phyloP scores from a whole-genome alignment of 1,139 yeast species.

The Suhomyces wounanorum region DNA sequence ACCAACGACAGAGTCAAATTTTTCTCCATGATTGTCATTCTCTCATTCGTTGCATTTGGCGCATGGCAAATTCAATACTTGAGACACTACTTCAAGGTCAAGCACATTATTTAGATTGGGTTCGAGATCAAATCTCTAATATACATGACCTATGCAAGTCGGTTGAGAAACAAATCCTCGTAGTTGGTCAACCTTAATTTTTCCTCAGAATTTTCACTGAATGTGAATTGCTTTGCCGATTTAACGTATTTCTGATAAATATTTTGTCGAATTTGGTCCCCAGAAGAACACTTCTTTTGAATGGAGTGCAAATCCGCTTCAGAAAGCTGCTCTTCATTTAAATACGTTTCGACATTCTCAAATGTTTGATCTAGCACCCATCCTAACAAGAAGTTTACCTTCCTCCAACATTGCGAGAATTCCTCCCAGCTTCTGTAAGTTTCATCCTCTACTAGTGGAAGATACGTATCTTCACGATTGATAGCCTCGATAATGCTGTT shows the following conservation, averaged over 20 bases:
- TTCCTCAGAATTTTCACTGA: background rate
- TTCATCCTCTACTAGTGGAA: constrained; percentile 25
- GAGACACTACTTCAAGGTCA: constrained; percentile 90
- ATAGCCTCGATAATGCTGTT: constrained; percentile 13
- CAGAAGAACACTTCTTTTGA: background rate
- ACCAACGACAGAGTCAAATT: constrained; percentile 85
- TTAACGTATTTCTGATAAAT: background rate
- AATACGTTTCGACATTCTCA: constrained; percentile 8
- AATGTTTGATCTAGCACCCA: constrained; percentile 22
- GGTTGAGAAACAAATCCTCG: constrained; percentile 1
- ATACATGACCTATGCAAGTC: constrained; percentile 1
- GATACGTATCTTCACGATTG: constrained; percentile 18
- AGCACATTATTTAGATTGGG: constrained; percentile 71
- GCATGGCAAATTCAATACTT: constrained; percentile 90
- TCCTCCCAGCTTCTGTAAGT: constrained; percentile 19
- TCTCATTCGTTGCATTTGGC: constrained; percentile 76
- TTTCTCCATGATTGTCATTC: constrained; percentile 70
- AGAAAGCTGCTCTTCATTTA: background rate
- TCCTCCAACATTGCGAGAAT: constrained; percentile 28
- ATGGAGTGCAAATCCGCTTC: background rate
- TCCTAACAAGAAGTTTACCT: constrained; percentile 23
- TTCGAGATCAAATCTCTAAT: background rate
- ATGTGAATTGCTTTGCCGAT: background rate
- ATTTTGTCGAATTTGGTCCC: background rate
- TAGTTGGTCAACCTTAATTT: background rate